Evolutionary conservation across 768 basidiomycete genomes (phyloP), one percentile per base, ranked within the genome.

Genomic region (Suillus sp.): DNA sequence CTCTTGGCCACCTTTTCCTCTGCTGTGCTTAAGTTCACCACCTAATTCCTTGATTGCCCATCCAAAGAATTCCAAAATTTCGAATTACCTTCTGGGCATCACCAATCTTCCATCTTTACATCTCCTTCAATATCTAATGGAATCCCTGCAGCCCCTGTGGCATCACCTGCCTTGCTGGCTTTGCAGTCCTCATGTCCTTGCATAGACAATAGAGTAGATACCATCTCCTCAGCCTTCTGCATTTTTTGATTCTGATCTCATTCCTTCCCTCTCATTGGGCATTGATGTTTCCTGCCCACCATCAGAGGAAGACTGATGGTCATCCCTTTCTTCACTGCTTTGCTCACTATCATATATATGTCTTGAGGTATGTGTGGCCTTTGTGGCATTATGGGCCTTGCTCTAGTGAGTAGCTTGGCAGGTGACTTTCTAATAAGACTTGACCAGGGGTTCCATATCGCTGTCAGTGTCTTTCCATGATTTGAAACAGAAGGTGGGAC

Each of bases 11-110:
- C 69, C 62, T 84, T 86, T 30, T 93, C 90, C 72, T 98, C 96
- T 67, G 89, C 77, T 5, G 76, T 79, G 30, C 82, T 78, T n/a
- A 97, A 80, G 61, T 95, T 91, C 67, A 92, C 92, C 1, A 95
- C 85, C 75, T 96, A 96, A 74, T 82, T 90, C 69, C 89, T 86
- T 43, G 93, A 83, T 67, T 93, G 92, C 40, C 83, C 82, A 65
- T 96, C 93, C 27, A 95, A 80, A 27, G 48, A 50, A 51, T 50
- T 50, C 48, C 48, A 16, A 27, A 42, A 25, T 60, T 50, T 60
- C 62, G 35, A 57, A 60, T 57, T 56, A 53, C 27, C 25, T 57
- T 57, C 38, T 8, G 25, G 22, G 7, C 25, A 57, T 63, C 70
- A 76, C 63, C 75, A 73, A 14, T 78, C 77, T 62, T 81, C 82